These are phyloP conservation scores for Aspergillus clavatus DNA, from an alignment of 2,329 filamentous ascomycete species.

Conservation along the genomic window DNA sequence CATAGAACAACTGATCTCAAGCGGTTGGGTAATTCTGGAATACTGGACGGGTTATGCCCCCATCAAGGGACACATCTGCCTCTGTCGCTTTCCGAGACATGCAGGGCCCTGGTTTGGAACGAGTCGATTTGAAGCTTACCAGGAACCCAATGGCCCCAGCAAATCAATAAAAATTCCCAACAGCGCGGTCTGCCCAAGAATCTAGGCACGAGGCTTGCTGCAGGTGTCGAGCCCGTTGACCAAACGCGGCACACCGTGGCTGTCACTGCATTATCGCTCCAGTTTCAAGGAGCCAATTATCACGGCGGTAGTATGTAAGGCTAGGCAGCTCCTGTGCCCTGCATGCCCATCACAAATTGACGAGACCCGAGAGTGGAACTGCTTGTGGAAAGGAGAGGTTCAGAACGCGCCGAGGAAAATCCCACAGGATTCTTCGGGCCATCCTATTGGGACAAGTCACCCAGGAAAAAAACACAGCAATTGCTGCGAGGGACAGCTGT, in stretches of 20 bases:
- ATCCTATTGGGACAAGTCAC: background rate
- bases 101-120: background rate
- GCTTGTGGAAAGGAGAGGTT: background rate
- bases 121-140: background rate
- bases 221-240: background rate
- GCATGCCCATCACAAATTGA: background rate
- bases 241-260: background rate
- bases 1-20: too few species aligned
- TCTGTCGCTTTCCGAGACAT: conserved; percentile 2
- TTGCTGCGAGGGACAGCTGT: conserved; percentile 9
- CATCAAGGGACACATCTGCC: background rate
- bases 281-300: background rate
- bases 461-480: background rate
- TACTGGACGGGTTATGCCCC: background rate
- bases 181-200: background rate
- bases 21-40: too few species aligned
- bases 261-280: background rate
- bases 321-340: background rate
- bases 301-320: background rate
- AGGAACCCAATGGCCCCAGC: too few species aligned
- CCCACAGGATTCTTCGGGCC: background rate
- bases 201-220: background rate
- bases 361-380: background rate
- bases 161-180: background rate
- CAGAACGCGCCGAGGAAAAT: background rate